These are phyloP conservation scores for Zopfochytrium polystomum DNA, from an alignment of 371 early-diverging fungal species.

Conservation along the genomic window DNA sequence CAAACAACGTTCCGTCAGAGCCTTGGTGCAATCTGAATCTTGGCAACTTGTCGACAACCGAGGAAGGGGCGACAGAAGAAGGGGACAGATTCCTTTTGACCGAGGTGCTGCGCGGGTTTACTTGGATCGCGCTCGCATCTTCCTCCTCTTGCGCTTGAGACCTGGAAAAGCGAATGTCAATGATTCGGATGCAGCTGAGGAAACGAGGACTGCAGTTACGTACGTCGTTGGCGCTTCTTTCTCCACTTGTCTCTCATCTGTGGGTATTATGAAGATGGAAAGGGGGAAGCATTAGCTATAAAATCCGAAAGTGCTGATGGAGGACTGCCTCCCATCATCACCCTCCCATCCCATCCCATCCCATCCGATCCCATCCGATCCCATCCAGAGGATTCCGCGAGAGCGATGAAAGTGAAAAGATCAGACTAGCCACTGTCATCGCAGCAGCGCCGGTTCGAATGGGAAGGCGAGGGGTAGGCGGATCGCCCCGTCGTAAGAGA, in stretches of 20 bases:
- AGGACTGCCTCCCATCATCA: neutral
- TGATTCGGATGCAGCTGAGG: no score
- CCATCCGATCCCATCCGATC: neutral
- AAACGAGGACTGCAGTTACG: no score
- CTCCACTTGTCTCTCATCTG: slow-evolving; percentile 65
- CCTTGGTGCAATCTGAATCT: no score
- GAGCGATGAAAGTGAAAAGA: no score
- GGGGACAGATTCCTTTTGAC: neutral
- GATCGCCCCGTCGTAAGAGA: no score
- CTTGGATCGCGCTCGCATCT: slow-evolving; percentile 68
- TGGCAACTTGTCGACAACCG: no score
- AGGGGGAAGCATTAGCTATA: neutral
- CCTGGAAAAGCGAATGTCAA: no score
- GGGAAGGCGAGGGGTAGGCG: no score
- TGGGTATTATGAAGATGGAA: no score
- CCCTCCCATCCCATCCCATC: slow-evolving; percentile 3
- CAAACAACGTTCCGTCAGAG: neutral
- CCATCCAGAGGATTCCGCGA: no score
- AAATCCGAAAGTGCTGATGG: slow-evolving; percentile 1
- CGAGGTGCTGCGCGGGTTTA: slow-evolving; percentile 5
- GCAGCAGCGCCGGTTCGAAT: no score
- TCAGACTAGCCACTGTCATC: no score
- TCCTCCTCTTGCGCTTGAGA: slow-evolving; percentile 67
- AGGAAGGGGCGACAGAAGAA: neutral
- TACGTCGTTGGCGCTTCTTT: slow-evolving; percentile 64